phyloP scores from a whole-genome alignment of 2,329 filamentous ascomycete genomes.

The Sarocladium oryzae region DNA sequence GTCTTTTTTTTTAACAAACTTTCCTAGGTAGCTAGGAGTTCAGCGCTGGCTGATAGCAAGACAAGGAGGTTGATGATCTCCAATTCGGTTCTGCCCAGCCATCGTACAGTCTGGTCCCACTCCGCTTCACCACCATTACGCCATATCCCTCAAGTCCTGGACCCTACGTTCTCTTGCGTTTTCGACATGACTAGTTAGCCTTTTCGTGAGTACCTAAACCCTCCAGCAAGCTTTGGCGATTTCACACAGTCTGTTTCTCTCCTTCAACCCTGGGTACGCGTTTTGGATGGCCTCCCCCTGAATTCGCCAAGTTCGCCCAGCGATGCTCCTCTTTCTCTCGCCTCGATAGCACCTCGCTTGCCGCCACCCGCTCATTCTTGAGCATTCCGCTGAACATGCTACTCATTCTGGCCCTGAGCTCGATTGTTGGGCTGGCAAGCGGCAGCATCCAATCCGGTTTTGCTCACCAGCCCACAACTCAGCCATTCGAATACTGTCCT shows the following conservation, averaged over 20 bases:
- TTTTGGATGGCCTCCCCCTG: neutral
- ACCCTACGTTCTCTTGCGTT: too few relatives aligned
- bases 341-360: constrained; percentile 4
- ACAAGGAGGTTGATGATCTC: too few relatives aligned
- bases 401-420: neutral
- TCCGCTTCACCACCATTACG: too few relatives aligned
- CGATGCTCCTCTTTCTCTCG: constrained; percentile 3
- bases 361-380: neutral
- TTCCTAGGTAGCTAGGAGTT: too few relatives aligned
- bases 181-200: too few relatives aligned
- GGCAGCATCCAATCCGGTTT: neutral
- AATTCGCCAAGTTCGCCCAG: neutral
- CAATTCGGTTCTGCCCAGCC: too few relatives aligned
- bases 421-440: neutral
- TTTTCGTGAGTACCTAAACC: too few relatives aligned
- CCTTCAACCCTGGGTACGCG: neutral
- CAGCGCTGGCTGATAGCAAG: too few relatives aligned
- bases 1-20: too few relatives aligned
- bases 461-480: neutral
- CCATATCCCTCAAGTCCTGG: too few relatives aligned
- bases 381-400: neutral
- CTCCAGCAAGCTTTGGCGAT: neutral
- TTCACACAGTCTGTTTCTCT: neutral
- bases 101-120: too few relatives aligned
- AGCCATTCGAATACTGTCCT: constrained; percentile 5